A percentile compares a stretch with the other conserved stretches of the same genome.
Conservation (phyloP, 208 protist species). For the Wallacemonas rigidus region DNA sequence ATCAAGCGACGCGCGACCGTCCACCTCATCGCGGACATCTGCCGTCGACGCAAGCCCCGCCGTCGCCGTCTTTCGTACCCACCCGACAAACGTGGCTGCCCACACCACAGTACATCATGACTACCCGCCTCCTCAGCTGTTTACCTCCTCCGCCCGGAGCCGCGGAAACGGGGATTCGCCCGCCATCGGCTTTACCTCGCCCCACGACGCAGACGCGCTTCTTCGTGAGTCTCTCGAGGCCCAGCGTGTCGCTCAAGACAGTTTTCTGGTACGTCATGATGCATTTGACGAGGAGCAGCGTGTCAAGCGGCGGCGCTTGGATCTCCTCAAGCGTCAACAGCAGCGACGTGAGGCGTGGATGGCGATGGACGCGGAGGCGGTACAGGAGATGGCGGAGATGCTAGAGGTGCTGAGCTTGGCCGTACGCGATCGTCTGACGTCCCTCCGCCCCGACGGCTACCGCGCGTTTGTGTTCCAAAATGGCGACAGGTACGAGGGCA, state of each 20-base stretch:
- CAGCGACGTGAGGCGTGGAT: conserved; percentile 53
- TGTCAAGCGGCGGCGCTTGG: conserved; percentile 40
- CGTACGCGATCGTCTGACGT: conserved; percentile 61
- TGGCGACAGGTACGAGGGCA: conserved; percentile 84
- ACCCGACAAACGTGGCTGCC: too few species aligned
- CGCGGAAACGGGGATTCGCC: background rate
- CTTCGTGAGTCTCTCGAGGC: conserved; percentile 53
- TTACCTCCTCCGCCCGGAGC: background rate
- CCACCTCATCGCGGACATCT: background rate
- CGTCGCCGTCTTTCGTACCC: too few species aligned
- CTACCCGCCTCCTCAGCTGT: conserved; percentile 1
- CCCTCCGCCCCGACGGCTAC: conserved; percentile 71
- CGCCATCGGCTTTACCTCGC: conserved; percentile 22
- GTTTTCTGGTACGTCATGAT: conserved; percentile 34
- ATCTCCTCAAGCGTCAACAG: conserved; percentile 53
- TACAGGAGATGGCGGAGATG: conserved; percentile 36
- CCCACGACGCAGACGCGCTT: conserved; percentile 40
- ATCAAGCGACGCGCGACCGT: too few species aligned
- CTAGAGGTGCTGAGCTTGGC: conserved; percentile 54
- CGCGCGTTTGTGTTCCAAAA: conserved; percentile 85
- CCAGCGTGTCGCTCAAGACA: conserved; percentile 33
- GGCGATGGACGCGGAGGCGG: conserved; percentile 36
- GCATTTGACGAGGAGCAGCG: conserved; percentile 41
- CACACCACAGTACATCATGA: conserved; percentile 5
- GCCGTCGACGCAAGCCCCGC: too few species aligned